Evolutionary conservation across 768 basidiomycete genomes (phyloP).

Genomic region (Macrolepiota fuliginosa): DNA sequence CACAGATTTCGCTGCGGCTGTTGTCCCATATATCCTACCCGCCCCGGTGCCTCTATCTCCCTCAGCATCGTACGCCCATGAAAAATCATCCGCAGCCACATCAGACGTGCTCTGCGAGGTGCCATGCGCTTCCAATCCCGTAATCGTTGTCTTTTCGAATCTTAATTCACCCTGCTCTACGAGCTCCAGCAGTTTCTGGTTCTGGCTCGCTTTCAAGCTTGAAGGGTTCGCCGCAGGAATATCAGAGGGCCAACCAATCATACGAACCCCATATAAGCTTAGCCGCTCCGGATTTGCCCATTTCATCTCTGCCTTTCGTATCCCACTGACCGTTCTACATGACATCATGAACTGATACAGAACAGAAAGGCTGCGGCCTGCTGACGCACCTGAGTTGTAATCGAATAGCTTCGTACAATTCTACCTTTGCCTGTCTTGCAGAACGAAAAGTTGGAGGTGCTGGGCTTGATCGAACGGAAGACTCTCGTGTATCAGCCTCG

Average conservation of each 20-base stretch:
- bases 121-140: conserved; percentile 6
- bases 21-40: not conserved
- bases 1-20: not conserved
- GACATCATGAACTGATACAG: conserved; percentile 4
- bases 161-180: conserved; percentile 45
- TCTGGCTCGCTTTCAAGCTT: conserved; percentile 50
- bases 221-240: conserved; percentile 66
- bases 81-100: conserved; percentile 32
- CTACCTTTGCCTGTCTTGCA: conserved; percentile 42
- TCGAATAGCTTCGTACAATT: conserved; percentile 55
- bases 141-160: conserved; percentile 36
- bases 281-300: conserved; percentile 67
- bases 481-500: not conserved
- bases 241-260: conserved; percentile 62
- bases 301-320: conserved; percentile 71
- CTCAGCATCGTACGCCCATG: conserved; percentile 42
- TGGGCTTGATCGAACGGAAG: conserved; percentile 15
- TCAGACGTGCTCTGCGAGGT: conserved; percentile 12
- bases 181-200: conserved; percentile 49
- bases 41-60: conserved; percentile 14
- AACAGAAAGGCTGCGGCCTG: conserved; percentile 7
- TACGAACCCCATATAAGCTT: conserved; percentile 51
- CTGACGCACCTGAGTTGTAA: conserved; percentile 49
- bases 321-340: conserved; percentile 49
- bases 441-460: conserved; percentile 14